Percentiles rank a stretch among this genome's conserved stretches.
Evolutionary conservation across 805 yeast genomes (phyloP).

Genomic region (Nakazawaea wickerhamii): DNA sequence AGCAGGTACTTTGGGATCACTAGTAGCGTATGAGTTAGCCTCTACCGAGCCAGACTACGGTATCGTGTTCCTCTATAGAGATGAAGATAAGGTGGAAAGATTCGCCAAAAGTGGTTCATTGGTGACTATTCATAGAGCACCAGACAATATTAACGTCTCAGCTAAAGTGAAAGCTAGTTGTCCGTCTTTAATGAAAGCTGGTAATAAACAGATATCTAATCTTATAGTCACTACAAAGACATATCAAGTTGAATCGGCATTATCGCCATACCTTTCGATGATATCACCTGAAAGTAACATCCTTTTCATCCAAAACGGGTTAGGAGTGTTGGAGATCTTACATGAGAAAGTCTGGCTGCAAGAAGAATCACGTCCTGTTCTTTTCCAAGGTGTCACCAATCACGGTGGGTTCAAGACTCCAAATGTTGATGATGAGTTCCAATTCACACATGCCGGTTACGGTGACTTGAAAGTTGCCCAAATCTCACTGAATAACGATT

Average conservation of each 20-base stretch:
- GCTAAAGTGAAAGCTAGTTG: conserved; percentile 17
- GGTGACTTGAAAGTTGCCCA: conserved; percentile 59
- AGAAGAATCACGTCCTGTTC: background rate
- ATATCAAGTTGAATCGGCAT: conserved; percentile 61
- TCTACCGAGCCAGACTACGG: conserved; percentile 31
- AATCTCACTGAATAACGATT: conserved; percentile 36
- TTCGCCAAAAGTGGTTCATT: conserved; percentile 37
- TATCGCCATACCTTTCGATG: conserved; percentile 45
- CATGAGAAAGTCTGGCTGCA: conserved; percentile 46
- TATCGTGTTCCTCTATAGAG: conserved; percentile 25
- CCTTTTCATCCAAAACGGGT: conserved; percentile 77
- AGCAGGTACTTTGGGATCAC: conserved; percentile 27
- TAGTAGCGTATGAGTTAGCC: conserved; percentile 21
- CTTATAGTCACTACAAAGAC: conserved; percentile 78
- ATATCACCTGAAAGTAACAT: conserved; percentile 50
- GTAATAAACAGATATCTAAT: conserved; percentile 5
- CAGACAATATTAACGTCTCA: conserved; percentile 13
- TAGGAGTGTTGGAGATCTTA: conserved; percentile 62
- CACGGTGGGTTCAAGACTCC: conserved; percentile 16
- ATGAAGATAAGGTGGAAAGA: conserved; percentile 33
- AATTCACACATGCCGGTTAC: conserved; percentile 62
- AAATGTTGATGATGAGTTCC: conserved; percentile 28
- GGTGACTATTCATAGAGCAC: conserved; percentile 23
- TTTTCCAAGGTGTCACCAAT: background rate
- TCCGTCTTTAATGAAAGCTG: conserved; percentile 7